Conservation (phyloP, 2,329 filamentous ascomycete genomes). For the Fusarium domesticum region DNA sequence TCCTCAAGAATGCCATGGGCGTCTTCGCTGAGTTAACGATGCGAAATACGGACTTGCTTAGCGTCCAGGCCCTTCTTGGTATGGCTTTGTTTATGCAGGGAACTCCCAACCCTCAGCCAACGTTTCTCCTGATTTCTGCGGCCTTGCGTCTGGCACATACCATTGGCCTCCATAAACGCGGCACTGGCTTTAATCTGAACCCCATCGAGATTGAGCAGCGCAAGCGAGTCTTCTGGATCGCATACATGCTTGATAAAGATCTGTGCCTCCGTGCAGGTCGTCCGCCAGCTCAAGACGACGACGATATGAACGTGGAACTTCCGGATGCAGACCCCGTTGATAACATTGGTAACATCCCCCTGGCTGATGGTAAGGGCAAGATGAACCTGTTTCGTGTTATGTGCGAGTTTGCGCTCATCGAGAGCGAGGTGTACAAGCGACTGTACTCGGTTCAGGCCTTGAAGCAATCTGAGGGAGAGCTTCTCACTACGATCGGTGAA, state of each 20-base stretch:
- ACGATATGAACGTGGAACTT: conserved; percentile 90
- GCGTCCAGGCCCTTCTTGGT: conserved; percentile 88
- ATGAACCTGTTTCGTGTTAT: conserved; percentile 93
- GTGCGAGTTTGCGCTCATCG: conserved; percentile 87
- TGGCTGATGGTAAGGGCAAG: conserved; percentile 84
- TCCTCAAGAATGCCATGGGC: conserved; percentile 94
- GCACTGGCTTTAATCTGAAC: conserved; percentile 89
- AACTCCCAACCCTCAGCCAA: conserved; percentile 92
- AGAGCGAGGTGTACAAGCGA: conserved; percentile 89
- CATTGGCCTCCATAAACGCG: conserved; percentile 92
- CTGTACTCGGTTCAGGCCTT: conserved; percentile 91
- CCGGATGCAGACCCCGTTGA: conserved; percentile 88
- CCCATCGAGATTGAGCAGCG: conserved; percentile 90
- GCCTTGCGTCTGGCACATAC: conserved; percentile 89
- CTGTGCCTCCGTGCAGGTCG: conserved; percentile 57
- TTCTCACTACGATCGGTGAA: conserved; percentile 93
- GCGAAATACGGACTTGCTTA: conserved; percentile 91
- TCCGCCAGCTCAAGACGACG: conserved; percentile 60
- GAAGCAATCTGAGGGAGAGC: conserved; percentile 86
- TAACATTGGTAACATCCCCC: conserved; percentile 89
- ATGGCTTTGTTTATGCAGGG: conserved; percentile 95
- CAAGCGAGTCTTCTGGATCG: conserved; percentile 64
- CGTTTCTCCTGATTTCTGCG: conserved; percentile 85
- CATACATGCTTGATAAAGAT: conserved; percentile 64
- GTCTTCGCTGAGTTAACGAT: conserved; percentile 91